Evolutionary conservation across 2,329 filamentous ascomycete genomes (phyloP).

Genomic region (Xylaria sp.): DNA sequence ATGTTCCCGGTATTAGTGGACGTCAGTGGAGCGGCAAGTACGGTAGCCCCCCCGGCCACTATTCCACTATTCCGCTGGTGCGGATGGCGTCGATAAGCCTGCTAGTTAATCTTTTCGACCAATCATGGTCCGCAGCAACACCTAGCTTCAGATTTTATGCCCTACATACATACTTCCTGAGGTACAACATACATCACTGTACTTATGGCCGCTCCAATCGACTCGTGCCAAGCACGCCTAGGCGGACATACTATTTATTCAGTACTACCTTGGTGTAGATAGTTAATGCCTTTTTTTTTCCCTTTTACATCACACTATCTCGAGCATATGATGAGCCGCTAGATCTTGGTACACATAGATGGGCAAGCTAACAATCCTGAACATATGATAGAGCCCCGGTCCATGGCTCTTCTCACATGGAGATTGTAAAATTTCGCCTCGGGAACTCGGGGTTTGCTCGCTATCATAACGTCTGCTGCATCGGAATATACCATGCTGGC

Average conservation of each 20-base stretch:
- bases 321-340: not conserved
- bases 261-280: not conserved
- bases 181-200: no score
- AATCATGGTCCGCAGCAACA: not conserved
- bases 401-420: not conserved
- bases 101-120: not conserved
- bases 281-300: not conserved
- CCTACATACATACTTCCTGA: no score
- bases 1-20: slow-evolving; percentile 2
- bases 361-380: no score
- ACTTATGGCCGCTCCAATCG: not conserved
- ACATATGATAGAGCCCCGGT: not conserved
- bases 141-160: slow-evolving; percentile 2
- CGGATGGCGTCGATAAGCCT: slow-evolving; percentile 16
- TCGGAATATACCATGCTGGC: not conserved
- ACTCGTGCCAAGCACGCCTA: not conserved
- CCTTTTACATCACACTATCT: not conserved
- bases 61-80: slow-evolving; percentile 16
- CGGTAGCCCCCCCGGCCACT: not conserved
- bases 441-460: slow-evolving; percentile 15
- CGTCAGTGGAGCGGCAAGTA: not conserved
- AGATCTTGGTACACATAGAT: no score
- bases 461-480: not conserved
- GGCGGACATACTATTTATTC: not conserved
- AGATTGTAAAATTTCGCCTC: not conserved